Evolutionary conservation across 495 filamentous ascomycete genomes (phyloP), one percentile per base, ranked within the genome.

Genomic region (Sphaerosporella brunnea): DNA sequence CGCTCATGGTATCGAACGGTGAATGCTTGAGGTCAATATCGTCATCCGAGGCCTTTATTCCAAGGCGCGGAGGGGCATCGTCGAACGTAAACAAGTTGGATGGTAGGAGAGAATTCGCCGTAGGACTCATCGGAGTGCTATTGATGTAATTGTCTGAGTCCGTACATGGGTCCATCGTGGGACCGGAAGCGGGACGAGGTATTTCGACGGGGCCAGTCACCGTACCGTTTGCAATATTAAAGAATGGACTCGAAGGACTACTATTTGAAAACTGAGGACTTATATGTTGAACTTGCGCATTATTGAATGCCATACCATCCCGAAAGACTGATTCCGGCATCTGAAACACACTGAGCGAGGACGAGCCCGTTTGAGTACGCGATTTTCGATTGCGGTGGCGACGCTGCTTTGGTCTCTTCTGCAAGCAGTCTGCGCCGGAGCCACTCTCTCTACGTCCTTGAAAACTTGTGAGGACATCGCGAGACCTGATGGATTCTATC

Each of bases 51-150:
- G 62, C 25, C 43, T 52, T 41, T 59, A 36, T 56, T 54, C 57
- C 46, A 50, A 74, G 65, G 64, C 70, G 68, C 62, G 69, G 64
- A 15, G 75, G 71, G 4, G 69, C 69, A 48, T 86, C 84, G 37
- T 87, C 84, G 49, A 85, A 74, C 2, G 80, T 64, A 52, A 93
- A 76, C 46, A 93, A 74, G 51, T 82, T 80, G 1, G 82, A 84
- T 19, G 84, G 84, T 20, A 93, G 65, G 21, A 90, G 67, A 19
- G 79, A 69, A 41, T 82, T 74, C 7, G 84, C 84, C 10, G 81
- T 80, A 21, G 84, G 84, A 53, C 83, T 88, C 62, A 90, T 80
- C 24, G 82, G 79, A 16, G 75, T 78, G 34, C 77, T 73, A 30
- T 64, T 75, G 44, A 69, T 72, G 35, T 76, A 64, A 11, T 26